Evolutionary conservation across 148 eudicot genomes (phyloP).

Genomic region (Chenopodium berlandieri): DNA sequence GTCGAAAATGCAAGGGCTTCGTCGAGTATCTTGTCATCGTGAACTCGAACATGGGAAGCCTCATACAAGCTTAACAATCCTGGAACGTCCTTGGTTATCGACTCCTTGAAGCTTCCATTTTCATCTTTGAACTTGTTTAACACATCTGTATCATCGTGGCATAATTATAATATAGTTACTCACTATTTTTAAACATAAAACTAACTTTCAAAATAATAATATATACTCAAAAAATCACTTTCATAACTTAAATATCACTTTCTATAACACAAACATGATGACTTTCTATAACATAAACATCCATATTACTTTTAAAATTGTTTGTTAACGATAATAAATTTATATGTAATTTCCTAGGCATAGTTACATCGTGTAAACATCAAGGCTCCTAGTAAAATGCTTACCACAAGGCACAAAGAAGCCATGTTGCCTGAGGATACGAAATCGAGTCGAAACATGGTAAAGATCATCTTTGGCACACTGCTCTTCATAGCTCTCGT

Average conservation of each 20-base stretch:
- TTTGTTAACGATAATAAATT: too few species aligned
- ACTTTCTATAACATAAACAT: too few species aligned
- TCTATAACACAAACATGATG: too few species aligned
- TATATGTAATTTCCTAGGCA: too few species aligned
- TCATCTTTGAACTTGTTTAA: conserved; percentile 32
- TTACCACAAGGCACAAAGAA: conserved; percentile 24
- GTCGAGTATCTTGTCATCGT: conserved; percentile 33
- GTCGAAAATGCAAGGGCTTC: conserved; percentile 32
- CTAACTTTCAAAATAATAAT: too few species aligned
- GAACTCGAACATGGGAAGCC: conserved; percentile 27
- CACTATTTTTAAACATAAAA: not conserved
- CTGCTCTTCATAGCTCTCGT: not conserved
- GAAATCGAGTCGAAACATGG: conserved; percentile 38
- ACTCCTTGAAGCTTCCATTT: conserved; percentile 25
- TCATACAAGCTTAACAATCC: conserved; percentile 43
- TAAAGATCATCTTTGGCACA: conserved; percentile 27
- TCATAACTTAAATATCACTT: too few species aligned
- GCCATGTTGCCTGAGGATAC: conserved; percentile 32
- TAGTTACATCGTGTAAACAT: too few species aligned
- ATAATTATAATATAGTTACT: not conserved
- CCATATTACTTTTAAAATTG: too few species aligned
- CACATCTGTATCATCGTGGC: conserved; percentile 17
- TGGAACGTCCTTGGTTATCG: conserved; percentile 1
- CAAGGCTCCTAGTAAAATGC: too few species aligned
- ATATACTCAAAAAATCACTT: too few species aligned